Evolutionary conservation across 148 eudicot genomes (phyloP), one percentile per base, ranked within the genome.

Genomic region (Rhododendron molle): DNA sequence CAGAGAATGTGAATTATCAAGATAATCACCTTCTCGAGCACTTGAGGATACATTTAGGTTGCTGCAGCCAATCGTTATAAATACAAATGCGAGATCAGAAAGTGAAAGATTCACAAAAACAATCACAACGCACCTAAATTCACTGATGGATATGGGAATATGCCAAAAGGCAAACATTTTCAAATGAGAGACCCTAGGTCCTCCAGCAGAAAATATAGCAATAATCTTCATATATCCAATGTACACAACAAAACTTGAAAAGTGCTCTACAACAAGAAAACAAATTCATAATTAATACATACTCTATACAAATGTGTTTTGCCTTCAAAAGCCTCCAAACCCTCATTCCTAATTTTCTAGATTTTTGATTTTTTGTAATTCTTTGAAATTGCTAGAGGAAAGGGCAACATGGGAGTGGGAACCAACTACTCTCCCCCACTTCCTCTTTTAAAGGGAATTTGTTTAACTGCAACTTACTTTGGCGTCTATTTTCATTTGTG

Each of bases 61-160:
- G 87, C 96, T 94, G 93, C 84, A 91, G 38, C 81, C 56, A 88
- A 20, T 50, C 81, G 84, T 82, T 62, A 36, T 9, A 46, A 32
- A 34, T 26, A 56, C 44, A 21, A 78, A 76, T 56, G 72, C 20
- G 52, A 76, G 47, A 67, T 85, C 83, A 80, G 71, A 76, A 74
- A 84, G 46, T 50, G 26, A 21, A 7, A 73, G 34, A n/a, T 44
- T 26, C 54, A 81, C 21, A 62, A 43, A 67, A 82, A 46, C n/a
- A 43, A 44, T 36, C 14, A 67, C 20, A 43, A 69, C 10, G 36
- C 30, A 43, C 49, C 52, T 79, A 71, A 80, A 80, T 80, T 30
- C 62, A 80, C 60, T 32, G 36, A 69, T 69, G 49, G 23, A 18
- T 50, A 20, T 30, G 36, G 52, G 20, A 26, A 50, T 12, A 50